These are phyloP conservation scores for Cladosporium sp. DNA, from an alignment of 2,329 filamentous ascomycete genomes.

Conservation along the genomic window DNA sequence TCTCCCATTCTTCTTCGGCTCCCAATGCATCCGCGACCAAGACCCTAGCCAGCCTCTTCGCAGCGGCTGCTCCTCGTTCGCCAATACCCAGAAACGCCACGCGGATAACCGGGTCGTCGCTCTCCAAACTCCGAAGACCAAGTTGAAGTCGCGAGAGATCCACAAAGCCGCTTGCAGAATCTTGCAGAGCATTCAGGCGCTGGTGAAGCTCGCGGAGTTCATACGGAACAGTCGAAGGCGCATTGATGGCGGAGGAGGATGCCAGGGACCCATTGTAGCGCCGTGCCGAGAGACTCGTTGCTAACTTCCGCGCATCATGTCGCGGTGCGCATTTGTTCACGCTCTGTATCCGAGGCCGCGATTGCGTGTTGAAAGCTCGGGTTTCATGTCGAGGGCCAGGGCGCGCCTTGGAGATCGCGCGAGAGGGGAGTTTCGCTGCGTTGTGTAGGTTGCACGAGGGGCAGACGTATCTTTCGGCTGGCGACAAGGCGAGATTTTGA, in stretches of 20 bases:
- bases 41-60: slow-evolving; percentile 62
- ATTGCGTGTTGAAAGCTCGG: slow-evolving; percentile 4
- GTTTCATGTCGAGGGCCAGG: slow-evolving; percentile 3
- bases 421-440: slow-evolving; percentile 4
- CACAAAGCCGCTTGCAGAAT: slow-evolving; percentile 56
- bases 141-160: slow-evolving; percentile 68
- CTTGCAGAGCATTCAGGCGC: slow-evolving; percentile 57
- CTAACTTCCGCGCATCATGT: background rate
- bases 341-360: background rate
- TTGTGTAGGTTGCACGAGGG: slow-evolving; percentile 19
- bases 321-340: background rate
- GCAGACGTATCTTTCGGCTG: slow-evolving; percentile 20
- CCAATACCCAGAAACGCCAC: slow-evolving; percentile 47
- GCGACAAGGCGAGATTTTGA: background rate
- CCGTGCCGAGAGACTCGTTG: background rate
- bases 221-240: slow-evolving; percentile 49
- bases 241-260: slow-evolving; percentile 51
- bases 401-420: background rate
- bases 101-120: slow-evolving; percentile 48
- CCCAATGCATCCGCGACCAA: slow-evolving; percentile 44
- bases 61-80: slow-evolving; percentile 40
- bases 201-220: slow-evolving; percentile 54
- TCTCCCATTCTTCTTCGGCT: slow-evolving; percentile 41
- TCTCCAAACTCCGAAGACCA: slow-evolving; percentile 60
- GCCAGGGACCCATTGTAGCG: slow-evolving; percentile 37